A percentile compares a stretch with the other conserved stretches of the same genome.
Conservation (phyloP, 1,284 basidiomycete genomes). For the Cryptococcus sp. region DNA sequence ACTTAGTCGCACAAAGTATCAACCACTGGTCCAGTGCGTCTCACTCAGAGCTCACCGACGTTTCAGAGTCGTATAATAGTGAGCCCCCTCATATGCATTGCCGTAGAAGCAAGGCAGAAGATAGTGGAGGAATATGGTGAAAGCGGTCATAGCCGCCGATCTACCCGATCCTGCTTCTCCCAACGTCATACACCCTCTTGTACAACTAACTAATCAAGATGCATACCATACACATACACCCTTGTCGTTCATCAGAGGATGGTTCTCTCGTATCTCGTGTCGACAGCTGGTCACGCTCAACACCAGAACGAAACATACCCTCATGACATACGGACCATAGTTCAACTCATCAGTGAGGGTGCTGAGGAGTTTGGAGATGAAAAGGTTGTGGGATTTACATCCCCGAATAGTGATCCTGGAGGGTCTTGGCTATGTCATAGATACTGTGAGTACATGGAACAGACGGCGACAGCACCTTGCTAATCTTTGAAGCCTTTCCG, state of each 20-base stretch:
- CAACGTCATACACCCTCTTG: background rate
- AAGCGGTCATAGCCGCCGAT: too few species aligned
- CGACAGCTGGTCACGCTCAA: conserved; percentile 38
- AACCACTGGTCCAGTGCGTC: too few species aligned
- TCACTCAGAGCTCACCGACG: too few species aligned
- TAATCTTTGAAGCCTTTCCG: conserved; percentile 7
- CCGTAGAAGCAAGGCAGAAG: too few species aligned
- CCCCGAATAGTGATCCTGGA: background rate
- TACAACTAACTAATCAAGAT: too few species aligned
- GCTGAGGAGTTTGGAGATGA: conserved; percentile 31
- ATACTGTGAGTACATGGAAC: conserved; percentile 22
- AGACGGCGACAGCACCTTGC: background rate
- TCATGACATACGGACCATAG: conserved; percentile 35
- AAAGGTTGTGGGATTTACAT: conserved; percentile 46
- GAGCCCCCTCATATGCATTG: too few species aligned
- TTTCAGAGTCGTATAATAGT: too few species aligned
- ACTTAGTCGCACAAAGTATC: too few species aligned
- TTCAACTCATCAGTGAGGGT: conserved; percentile 41
- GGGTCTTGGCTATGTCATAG: conserved; percentile 22
- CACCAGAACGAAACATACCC: conserved; percentile 37
- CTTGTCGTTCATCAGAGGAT: too few species aligned
- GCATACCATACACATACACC: too few species aligned
- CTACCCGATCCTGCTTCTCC: background rate
- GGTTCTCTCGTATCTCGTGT: conserved; percentile 38
- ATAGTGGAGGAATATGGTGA: too few species aligned